Evolutionary conservation across 768 basidiomycete species (phyloP).

Genomic region (Xerocomus brunneocitrinus): DNA sequence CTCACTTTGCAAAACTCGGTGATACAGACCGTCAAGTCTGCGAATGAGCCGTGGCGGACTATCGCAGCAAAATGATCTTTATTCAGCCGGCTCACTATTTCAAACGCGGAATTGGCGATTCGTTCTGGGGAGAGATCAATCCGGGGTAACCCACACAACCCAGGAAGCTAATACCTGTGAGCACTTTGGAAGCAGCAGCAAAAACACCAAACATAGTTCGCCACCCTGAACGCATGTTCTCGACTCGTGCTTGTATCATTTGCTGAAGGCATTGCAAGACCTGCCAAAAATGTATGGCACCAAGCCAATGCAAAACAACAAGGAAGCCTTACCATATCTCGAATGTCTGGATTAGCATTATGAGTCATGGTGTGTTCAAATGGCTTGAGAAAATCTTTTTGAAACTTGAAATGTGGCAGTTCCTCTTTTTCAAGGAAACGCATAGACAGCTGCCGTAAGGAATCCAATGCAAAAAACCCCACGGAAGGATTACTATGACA

Average conservation of each 20-base stretch:
- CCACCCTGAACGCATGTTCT: constrained; percentile 98
- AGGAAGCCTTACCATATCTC: constrained; percentile 76
- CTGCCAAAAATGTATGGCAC: constrained; percentile 35
- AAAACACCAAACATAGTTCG: constrained; percentile 99
- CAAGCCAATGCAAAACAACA: neutral
- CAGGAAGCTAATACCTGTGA: constrained; percentile 56
- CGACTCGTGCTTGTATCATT: constrained; percentile 94
- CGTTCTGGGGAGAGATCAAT: constrained; percentile 52
- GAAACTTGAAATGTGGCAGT: constrained; percentile 96
- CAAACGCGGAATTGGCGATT: constrained; percentile 90
- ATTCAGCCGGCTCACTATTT: constrained; percentile 90
- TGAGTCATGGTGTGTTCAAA: constrained; percentile 98
- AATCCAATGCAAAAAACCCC: constrained; percentile 94
- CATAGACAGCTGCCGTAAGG: constrained; percentile 94
- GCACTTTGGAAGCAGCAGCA: constrained; percentile 89
- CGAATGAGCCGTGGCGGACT: constrained; percentile 90
- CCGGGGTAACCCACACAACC: neutral
- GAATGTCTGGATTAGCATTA: constrained; percentile 91
- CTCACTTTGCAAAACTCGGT: constrained; percentile 99
- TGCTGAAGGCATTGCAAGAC: constrained; percentile 97
- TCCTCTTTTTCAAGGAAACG: constrained; percentile 99
- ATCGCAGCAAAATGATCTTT: constrained; percentile 87
- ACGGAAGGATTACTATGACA: constrained; percentile 98
- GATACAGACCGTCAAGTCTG: constrained; percentile 94
- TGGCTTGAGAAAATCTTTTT: constrained; percentile 97